Evolutionary conservation across 1,284 basidiomycete genomes (phyloP).

Genomic region (Irpex lacteus): DNA sequence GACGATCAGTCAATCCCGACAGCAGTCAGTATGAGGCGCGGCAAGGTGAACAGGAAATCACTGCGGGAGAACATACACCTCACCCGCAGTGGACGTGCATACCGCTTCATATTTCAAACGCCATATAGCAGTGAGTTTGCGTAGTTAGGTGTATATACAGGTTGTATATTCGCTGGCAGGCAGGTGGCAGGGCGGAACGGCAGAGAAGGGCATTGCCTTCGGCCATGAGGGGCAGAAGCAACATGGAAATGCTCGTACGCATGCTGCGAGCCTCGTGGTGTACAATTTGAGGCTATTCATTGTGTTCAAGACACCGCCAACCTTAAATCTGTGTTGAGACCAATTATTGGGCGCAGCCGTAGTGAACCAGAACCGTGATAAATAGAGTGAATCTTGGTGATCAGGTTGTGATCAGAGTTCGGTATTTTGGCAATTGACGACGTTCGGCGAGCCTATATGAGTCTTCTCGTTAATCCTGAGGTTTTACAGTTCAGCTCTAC

Average conservation of each 20-base stretch:
- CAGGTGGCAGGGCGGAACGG: background rate
- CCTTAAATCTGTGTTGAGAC: too few relatives aligned
- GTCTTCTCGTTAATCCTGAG: too few relatives aligned
- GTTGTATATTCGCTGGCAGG: background rate
- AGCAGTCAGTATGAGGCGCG: background rate
- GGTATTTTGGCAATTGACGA: too few relatives aligned
- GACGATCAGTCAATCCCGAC: background rate
- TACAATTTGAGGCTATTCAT: background rate
- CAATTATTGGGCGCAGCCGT: too few relatives aligned
- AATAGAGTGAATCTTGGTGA: too few relatives aligned
- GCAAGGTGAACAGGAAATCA: conserved; percentile 2
- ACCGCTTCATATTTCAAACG: background rate
- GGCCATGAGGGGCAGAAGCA: background rate
- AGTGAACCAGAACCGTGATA: too few relatives aligned
- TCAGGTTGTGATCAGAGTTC: too few relatives aligned
- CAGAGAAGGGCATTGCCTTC: background rate
- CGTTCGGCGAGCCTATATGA: too few relatives aligned
- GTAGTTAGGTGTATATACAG: background rate
- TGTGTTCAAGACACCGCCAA: too few relatives aligned
- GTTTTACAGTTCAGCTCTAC: too few relatives aligned
- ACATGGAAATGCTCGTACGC: background rate
- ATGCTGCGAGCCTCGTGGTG: background rate
- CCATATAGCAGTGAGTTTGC: background rate
- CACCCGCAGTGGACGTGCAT: background rate
- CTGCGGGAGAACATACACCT: background rate